These are phyloP conservation scores for Exophiala calicioides DNA, from an alignment of 2,329 filamentous ascomycete species.

Conservation along the genomic window DNA sequence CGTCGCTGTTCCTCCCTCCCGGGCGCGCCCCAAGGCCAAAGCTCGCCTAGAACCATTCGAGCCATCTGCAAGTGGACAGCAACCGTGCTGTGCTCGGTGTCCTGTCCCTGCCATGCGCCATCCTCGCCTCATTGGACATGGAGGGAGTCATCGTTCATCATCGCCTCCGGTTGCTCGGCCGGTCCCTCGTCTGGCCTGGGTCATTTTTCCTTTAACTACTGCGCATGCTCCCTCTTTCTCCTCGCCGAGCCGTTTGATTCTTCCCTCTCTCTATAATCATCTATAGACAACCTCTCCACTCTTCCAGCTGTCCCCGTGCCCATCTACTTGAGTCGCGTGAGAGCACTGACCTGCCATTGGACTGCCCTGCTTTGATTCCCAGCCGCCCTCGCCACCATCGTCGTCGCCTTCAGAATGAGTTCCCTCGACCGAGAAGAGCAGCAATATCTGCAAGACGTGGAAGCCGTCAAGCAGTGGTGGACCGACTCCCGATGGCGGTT, in stretches of 20 bases:
- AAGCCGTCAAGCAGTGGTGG: slow-evolving; percentile 93
- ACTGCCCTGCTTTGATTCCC: no score
- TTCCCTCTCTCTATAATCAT: slow-evolving; percentile 5
- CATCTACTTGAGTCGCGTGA: slow-evolving; percentile 1
- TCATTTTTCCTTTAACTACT: slow-evolving; percentile 19
- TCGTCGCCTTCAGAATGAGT: slow-evolving; percentile 39
- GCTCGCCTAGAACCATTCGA: slow-evolving; percentile 10
- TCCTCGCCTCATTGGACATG: slow-evolving; percentile 8
- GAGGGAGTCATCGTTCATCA: slow-evolving; percentile 9
- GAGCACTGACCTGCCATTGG: neutral
- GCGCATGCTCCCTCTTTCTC: slow-evolving; percentile 14
- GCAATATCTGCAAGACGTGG: slow-evolving; percentile 78
- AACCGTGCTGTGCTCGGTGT: slow-evolving; percentile 8
- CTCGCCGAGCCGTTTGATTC: slow-evolving; percentile 10
- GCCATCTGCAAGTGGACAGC: neutral
- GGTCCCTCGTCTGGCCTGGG: slow-evolving; percentile 6
- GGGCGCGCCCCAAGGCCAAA: neutral
- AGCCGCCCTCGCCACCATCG: slow-evolving; percentile 15
- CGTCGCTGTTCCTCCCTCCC: slow-evolving; percentile 15
- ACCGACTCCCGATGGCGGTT: slow-evolving; percentile 84
- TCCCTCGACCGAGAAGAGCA: slow-evolving; percentile 67
- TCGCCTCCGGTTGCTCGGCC: slow-evolving; percentile 2
- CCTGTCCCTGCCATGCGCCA: neutral
- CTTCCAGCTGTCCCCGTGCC: neutral
- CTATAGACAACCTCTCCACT: slow-evolving; percentile 1